Conservation (phyloP, 2,329 filamentous ascomycete genomes). For the Talaromyces marneffei region DNA sequence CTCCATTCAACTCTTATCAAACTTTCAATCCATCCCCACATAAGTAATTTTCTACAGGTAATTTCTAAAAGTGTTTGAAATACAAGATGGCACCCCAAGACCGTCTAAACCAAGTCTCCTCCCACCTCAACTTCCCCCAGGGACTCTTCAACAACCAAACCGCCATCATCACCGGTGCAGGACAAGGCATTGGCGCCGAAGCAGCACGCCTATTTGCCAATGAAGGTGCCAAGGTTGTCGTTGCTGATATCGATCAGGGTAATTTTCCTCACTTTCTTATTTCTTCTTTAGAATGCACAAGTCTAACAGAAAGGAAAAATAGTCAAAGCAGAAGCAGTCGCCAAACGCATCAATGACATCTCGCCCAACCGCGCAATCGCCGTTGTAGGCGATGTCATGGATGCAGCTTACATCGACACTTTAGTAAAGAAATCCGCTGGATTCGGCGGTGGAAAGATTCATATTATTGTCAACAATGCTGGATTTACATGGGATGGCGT, state of each 20-base stretch:
- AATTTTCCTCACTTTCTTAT: slow-evolving; percentile 24
- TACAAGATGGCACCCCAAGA: slow-evolving; percentile 42
- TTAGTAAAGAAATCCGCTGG: slow-evolving; percentile 71
- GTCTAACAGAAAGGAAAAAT: slow-evolving; percentile 6
- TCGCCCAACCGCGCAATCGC: slow-evolving; percentile 62
- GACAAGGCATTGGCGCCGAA: slow-evolving; percentile 85
- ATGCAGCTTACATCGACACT: slow-evolving; percentile 61
- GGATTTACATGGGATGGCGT: slow-evolving; percentile 92
- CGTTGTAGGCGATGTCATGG: slow-evolving; percentile 70
- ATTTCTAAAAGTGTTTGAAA: neutral
- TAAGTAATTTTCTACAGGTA: no score
- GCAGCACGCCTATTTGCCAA: slow-evolving; percentile 76
- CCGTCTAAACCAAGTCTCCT: slow-evolving; percentile 65
- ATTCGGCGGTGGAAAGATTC: slow-evolving; percentile 81
- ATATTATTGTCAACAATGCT: slow-evolving; percentile 87
- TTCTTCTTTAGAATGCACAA: neutral
- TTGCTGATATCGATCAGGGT: slow-evolving; percentile 77
- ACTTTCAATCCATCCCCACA: neutral
- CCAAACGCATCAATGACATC: slow-evolving; percentile 60
- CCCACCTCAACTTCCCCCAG: slow-evolving; percentile 74
- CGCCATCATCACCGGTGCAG: slow-evolving; percentile 81
- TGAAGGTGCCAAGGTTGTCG: slow-evolving; percentile 77
- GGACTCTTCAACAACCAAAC: slow-evolving; percentile 74
- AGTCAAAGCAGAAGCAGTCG: slow-evolving; percentile 66
- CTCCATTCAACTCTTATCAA: neutral